Evolutionary conservation across 495 filamentous ascomycete species (phyloP).

Genomic region (Extremus antarcticus): DNA sequence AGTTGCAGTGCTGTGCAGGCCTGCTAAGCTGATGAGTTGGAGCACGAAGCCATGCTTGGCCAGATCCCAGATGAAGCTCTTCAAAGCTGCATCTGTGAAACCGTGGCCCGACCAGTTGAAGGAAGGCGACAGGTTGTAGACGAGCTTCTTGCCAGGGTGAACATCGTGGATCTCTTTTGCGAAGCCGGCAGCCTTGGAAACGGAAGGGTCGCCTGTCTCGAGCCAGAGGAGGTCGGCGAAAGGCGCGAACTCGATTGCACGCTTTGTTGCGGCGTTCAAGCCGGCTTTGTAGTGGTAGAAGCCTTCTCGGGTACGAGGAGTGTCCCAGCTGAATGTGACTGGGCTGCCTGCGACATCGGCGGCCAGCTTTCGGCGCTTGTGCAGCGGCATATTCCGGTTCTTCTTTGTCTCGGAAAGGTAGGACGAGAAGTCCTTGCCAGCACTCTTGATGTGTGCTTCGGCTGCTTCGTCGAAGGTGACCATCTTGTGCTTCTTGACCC

Average conservation of each 20-base stretch:
- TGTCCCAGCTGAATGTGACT: constrained; percentile 79
- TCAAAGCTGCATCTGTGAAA: constrained; percentile 66
- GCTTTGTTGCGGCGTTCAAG: constrained; percentile 80
- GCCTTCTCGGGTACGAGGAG: constrained; percentile 85
- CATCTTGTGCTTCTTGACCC: constrained; percentile 78
- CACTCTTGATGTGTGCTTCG: constrained; percentile 53
- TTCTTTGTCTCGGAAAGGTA: constrained; percentile 51
- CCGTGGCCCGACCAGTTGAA: constrained; percentile 99
- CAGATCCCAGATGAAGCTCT: constrained; percentile 90
- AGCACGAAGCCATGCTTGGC: constrained; percentile 88
- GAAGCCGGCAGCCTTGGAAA: constrained; percentile 63
- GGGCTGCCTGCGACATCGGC: constrained; percentile 49
- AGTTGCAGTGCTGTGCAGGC: constrained; percentile 78
- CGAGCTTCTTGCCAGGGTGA: constrained; percentile 70
- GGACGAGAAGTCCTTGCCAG: constrained; percentile 32
- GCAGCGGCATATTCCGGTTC: constrained; percentile 63
- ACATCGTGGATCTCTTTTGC: constrained; percentile 56
- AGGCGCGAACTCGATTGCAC: constrained; percentile 79
- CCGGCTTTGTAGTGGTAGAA: constrained; percentile 93
- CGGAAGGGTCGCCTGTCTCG: constrained; percentile 81
- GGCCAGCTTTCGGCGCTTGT: constrained; percentile 61
- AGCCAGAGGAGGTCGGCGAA: constrained; percentile 96
- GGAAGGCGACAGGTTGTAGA: constrained; percentile 90
- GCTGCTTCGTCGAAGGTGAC: constrained; percentile 89
- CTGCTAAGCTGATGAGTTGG: constrained; percentile 85